phyloP scores from a whole-genome alignment of 495 filamentous ascomycete species.

The Daldinia decipiens region DNA sequence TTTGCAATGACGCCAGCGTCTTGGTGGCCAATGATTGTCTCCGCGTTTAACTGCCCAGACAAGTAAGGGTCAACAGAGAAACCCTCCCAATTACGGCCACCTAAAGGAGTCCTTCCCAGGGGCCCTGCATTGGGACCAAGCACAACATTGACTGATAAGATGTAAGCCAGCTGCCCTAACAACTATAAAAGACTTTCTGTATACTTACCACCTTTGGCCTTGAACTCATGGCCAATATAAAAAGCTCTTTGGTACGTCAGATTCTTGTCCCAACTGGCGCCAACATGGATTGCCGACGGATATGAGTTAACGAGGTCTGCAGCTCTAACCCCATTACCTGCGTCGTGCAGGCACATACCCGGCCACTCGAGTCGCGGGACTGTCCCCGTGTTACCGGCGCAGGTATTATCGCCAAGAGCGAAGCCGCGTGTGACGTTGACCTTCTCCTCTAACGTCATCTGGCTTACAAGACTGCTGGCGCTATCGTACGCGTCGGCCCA shows the following conservation, averaged over 20 bases:
- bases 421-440: slow-evolving; percentile 55
- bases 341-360: slow-evolving; percentile 71
- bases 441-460: slow-evolving; percentile 55
- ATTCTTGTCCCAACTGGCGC: slow-evolving; percentile 64
- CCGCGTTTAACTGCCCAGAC: slow-evolving; percentile 56
- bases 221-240: slow-evolving; percentile 68
- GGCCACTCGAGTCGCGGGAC: slow-evolving; percentile 67
- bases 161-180: slow-evolving; percentile 50
- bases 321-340: slow-evolving; percentile 67
- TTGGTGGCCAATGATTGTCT: slow-evolving; percentile 62
- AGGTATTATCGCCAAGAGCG: slow-evolving; percentile 51
- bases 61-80: slow-evolving; percentile 63
- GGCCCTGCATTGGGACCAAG: slow-evolving; percentile 74
- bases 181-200: background rate
- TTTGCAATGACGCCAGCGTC: slow-evolving; percentile 64
- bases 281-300: slow-evolving; percentile 67
- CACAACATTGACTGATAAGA: slow-evolving; percentile 74
- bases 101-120: slow-evolving; percentile 59
- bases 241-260: slow-evolving; percentile 61
- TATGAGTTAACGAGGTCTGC: slow-evolving; percentile 71
- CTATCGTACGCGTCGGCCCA: slow-evolving; percentile 51
- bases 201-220: slow-evolving; percentile 61
- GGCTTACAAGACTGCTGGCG: slow-evolving; percentile 49
- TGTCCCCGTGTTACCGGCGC: slow-evolving; percentile 62
- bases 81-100: slow-evolving; percentile 68